These are phyloP conservation scores for Fusarium mangiferae DNA, from an alignment of 2,329 filamentous ascomycete species.

Conservation along the genomic window DNA sequence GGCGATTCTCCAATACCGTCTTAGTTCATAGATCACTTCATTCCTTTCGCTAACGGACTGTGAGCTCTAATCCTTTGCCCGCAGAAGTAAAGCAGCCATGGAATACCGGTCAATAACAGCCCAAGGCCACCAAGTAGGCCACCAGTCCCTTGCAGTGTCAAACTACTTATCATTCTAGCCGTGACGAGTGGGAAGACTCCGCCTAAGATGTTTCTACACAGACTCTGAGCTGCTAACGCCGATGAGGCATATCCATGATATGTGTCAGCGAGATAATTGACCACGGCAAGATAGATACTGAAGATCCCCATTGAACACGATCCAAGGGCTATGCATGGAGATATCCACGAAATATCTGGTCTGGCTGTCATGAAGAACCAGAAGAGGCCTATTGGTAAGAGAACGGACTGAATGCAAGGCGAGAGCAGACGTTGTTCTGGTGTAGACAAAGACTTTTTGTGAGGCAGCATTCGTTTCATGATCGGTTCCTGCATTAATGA, in stretches of 20 bases:
- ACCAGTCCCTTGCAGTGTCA: constrained; percentile 69
- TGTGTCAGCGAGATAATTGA: constrained; percentile 93
- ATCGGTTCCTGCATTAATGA: constrained; percentile 67
- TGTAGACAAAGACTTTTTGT: constrained; percentile 27
- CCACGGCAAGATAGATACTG: constrained; percentile 75
- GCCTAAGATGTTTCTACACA: constrained; percentile 84
- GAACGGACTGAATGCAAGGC: constrained; percentile 68
- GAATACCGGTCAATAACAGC: constrained; percentile 69
- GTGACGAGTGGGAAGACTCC: constrained; percentile 85
- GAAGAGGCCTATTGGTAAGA: constrained; percentile 73
- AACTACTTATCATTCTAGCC: constrained; percentile 72
- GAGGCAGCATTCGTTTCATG: constrained; percentile 59
- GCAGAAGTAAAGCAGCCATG: constrained; percentile 74
- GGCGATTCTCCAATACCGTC: no score
- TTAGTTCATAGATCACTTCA: background rate
- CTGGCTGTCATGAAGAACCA: constrained; percentile 75
- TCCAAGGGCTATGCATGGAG: constrained; percentile 68
- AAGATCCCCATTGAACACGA: constrained; percentile 75
- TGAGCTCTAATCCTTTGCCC: constrained; percentile 69
- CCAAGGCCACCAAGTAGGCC: constrained; percentile 72
- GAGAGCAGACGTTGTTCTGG: constrained; percentile 74
- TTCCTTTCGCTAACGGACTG: constrained; percentile 66
- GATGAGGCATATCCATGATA: constrained; percentile 88
- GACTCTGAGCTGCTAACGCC: constrained; percentile 87
- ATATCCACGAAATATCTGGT: constrained; percentile 67